Evolutionary conservation across 2,329 filamentous ascomycete species (phyloP), one percentile per base, ranked within the genome.

Genomic region (Colletotrichum acutatum): DNA sequence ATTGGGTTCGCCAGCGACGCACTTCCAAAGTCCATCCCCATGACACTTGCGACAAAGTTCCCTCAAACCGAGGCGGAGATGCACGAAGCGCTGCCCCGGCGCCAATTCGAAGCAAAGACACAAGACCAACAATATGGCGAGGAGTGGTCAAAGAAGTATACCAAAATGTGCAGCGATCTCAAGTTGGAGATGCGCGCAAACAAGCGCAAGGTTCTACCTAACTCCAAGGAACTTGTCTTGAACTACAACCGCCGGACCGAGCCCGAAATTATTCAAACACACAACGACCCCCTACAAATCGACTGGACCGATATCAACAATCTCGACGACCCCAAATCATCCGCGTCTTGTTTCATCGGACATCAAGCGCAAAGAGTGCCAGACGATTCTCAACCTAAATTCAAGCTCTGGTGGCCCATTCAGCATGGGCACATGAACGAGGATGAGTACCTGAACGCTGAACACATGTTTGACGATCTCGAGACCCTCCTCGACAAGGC

Each of bases 1-100:
- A 95, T 99, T 78, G 97, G 97, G 0, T 91, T 98, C 73, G 95
- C 96, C n/a, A 98, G 94, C 78, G 97, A 99, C 83, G 96, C 95
- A 6, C 86, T 99, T 5, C 97, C 97, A 7, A 98, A 97, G 84
- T 97, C 95, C 1, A 90, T 98, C 53, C 96, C 97, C 5, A 98
- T 97, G 93, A 92, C 94, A 1, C 92, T 98, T 75, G 97, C 96
- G 26, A 92, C 93, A 42, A 94, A 92, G 79, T 93, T 93, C 77
- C 86, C 89, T 7, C 89, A 92, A 78, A 95, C 92, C 72, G 97
- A 99, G 83, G 92, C 94, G 19, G 95, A 98, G 79, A 92, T 94
- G 82, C 86, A 94, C 78, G 93, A 93, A 76, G 92, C 93, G 4
- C 90, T 97, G 73, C 96, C 96, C 5, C 90, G 91, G 74, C 86